Conservation (phyloP, 2,329 filamentous ascomycete genomes). For the Coniochaeta sp. region DNA sequence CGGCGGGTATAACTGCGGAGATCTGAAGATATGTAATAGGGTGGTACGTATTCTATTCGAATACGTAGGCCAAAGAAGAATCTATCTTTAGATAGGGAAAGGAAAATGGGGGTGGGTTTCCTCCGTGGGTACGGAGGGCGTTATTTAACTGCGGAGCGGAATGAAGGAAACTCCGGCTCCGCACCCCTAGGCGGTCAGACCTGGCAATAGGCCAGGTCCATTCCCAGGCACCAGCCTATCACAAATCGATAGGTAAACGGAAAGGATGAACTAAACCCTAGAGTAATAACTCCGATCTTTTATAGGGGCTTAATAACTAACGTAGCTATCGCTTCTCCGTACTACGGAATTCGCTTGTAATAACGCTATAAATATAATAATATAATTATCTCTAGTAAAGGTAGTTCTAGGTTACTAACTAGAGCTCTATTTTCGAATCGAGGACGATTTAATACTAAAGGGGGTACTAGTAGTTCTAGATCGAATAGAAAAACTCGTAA, state of each 20-base stretch:
- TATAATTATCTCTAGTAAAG: not conserved
- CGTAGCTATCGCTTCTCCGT: not conserved
- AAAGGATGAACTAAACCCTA: constrained; percentile 7
- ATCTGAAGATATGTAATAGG: too few species aligned
- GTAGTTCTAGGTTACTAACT: not conserved
- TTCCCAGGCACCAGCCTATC: too few species aligned
- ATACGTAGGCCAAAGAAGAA: too few species aligned
- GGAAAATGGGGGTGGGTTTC: too few species aligned
- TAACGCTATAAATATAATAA: not conserved
- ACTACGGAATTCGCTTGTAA: not conserved
- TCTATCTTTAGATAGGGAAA: too few species aligned
- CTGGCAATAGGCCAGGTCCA: too few species aligned
- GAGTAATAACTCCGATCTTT: constrained; percentile 6
- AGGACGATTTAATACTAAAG: not conserved
- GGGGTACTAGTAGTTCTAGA: not conserved
- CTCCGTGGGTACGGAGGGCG: too few species aligned
- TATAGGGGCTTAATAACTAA: constrained; percentile 4
- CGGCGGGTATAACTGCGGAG: too few species aligned
- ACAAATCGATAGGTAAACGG: constrained; percentile 9
- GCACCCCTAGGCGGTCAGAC: too few species aligned
- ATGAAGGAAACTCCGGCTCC: too few species aligned
- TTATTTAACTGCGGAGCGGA: too few species aligned
- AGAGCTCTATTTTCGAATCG: not conserved
- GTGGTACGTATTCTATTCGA: too few species aligned
- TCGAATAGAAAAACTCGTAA: not conserved